A percentile compares a stretch with the other conserved stretches of the same genome.
phyloP scores from a whole-genome alignment of 2,329 filamentous ascomycete genomes.

The Tolypocladium cylindrosporum region DNA sequence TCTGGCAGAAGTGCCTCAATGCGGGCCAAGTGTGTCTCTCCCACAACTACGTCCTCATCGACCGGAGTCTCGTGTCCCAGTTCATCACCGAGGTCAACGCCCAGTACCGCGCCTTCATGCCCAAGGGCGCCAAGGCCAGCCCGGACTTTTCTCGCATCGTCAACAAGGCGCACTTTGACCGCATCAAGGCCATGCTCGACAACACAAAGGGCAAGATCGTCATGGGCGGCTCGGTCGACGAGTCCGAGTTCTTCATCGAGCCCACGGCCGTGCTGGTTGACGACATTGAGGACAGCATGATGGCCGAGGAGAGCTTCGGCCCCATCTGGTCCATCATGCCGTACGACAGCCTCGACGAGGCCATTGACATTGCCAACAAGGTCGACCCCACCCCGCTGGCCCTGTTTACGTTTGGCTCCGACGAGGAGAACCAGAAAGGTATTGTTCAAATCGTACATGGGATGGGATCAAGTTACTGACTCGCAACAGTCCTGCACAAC shows the following conservation, averaged over 20 bases:
- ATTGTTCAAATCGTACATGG: constrained; percentile 12
- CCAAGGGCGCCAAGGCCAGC: constrained; percentile 67
- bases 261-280: constrained; percentile 85
- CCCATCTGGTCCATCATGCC: constrained; percentile 81
- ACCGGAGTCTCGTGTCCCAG: constrained; percentile 58
- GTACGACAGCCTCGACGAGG: constrained; percentile 71
- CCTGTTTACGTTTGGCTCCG: constrained; percentile 76
- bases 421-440: constrained; percentile 67
- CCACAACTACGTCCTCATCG: constrained; percentile 85
- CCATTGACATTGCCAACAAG: constrained; percentile 69
- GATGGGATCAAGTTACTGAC: constrained; percentile 12
- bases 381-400: constrained; percentile 77
- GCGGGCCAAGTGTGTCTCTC: constrained; percentile 87
- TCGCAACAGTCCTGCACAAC: constrained; percentile 22
- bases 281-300: constrained; percentile 60
- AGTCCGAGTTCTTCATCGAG: constrained; percentile 73
- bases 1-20: constrained; percentile 84
- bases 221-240: constrained; percentile 75
- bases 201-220: constrained; percentile 73
- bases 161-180: constrained; percentile 67
- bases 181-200: constrained; percentile 89
- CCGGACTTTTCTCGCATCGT: constrained; percentile 72
- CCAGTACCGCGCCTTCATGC: constrained; percentile 69
- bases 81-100: constrained; percentile 68
- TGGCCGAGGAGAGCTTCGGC: constrained; percentile 81